A percentile compares a stretch with the other conserved stretches of the same genome.
Evolutionary conservation across 192 early-diverging fungal species (phyloP).

Genomic region (Oehlia diaphana): DNA sequence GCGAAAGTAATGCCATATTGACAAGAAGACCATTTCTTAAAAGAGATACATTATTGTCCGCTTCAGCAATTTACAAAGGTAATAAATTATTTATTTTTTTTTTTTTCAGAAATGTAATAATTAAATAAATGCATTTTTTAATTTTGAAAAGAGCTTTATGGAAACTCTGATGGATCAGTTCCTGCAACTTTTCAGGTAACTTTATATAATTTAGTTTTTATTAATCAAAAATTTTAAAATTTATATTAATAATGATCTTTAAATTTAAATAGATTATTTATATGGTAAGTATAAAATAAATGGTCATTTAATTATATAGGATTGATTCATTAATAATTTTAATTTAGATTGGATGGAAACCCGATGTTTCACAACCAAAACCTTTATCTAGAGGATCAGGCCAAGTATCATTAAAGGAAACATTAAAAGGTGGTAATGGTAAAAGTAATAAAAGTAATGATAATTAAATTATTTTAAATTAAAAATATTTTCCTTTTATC

Average conservation of each 20-base stretch:
- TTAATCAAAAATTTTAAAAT: neutral
- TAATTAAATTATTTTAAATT: no score
- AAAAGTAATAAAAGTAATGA: neutral
- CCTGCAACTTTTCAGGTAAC: constrained; percentile 91
- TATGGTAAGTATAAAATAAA: constrained; percentile 25
- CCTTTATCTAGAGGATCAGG: constrained; percentile 82
- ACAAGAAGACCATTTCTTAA: constrained; percentile 66
- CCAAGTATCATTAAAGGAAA: constrained; percentile 75
- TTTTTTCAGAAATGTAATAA: no score
- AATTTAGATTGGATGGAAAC: constrained; percentile 92
- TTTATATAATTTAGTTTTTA: neutral
- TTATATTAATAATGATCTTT: neutral
- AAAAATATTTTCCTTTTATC: no score
- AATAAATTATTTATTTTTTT: constrained; percentile 21
- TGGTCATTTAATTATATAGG: neutral
- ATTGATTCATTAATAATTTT: constrained; percentile 38
- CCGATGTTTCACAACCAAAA: constrained; percentile 78
- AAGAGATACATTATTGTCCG: constrained; percentile 83
- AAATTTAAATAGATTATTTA: constrained; percentile 15
- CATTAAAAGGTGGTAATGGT: constrained; percentile 32
- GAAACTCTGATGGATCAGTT: constrained; percentile 81
- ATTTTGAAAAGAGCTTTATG: constrained; percentile 71
- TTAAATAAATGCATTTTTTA: neutral
- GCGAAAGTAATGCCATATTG: constrained; percentile 88
- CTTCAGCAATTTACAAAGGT: constrained; percentile 87